Base-by-base conservation (phyloP, 2,329 filamentous ascomycete species). In the Colletotrichum trifolii region DNA sequence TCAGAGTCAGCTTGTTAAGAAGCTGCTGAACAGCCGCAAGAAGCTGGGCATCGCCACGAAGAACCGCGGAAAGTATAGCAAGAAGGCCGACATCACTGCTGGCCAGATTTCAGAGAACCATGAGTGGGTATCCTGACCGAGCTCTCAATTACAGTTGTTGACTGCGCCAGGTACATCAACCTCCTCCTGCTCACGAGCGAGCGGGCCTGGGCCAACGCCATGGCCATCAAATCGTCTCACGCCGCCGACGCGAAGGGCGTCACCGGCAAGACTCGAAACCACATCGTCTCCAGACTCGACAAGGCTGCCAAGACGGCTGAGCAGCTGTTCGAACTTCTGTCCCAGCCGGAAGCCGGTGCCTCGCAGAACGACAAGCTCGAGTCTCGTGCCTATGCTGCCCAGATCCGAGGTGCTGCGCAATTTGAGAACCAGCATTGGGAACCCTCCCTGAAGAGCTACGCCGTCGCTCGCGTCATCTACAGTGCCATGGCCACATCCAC, bases 371-470 rank as follows among this genome's bases (percentile, higher is more conserved):
- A 97, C 76, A 76, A 95, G 45, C 84, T 99, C 48, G 95, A 98
- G 81, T 93, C 93, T 59, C 89, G 87, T 71, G 95, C 93, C 54
- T 99, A 99, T 74, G 86, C 89, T 45, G 88, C 89, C 54, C 87
- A 93, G 64, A 83, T 99, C 60, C 84, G 85, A 46, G 96, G 95
- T 36, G 89, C 91, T 6, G 87, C 91, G 71, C 85, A 89, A 64
- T 95, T 98, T 73, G 96, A 98, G 80, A 96, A 93, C 77, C 91
- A 92, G 72, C 88, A 85, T 72, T 99, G 96, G 96, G 86, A 93
- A 70, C 74, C 83, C 11, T 96, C 94, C 75, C 81, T 98, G 67
- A 83, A 83, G 71, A 88, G 87, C 74, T 97, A 93, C 73, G 88
- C 95, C 0, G 84, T 90, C 34, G 88, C 93, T 17, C 87, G 92